These are phyloP conservation scores for Blepharisma stoltei DNA, from an alignment of 73 alveolate genomes.

Conservation along the genomic window DNA sequence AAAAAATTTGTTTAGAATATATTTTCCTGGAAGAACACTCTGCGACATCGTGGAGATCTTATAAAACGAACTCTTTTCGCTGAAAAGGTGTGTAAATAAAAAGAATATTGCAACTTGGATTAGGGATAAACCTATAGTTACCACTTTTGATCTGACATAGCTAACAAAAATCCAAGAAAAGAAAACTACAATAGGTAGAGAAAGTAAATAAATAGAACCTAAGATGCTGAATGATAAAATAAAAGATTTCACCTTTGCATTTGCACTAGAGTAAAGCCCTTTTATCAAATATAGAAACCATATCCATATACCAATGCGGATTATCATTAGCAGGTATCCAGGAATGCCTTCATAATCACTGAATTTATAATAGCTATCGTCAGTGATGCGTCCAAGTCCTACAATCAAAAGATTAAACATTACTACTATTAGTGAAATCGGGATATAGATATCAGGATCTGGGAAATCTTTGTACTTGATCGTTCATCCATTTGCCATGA, in stretches of 20 bases:
- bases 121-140: background rate
- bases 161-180: conserved; percentile 6
- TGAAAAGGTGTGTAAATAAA: conserved; percentile 11
- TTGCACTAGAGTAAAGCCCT: background rate
- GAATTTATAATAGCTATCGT: conserved; percentile 39
- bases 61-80: conserved; percentile 14
- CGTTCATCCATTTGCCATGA: conserved; percentile 47
- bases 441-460: conserved; percentile 36
- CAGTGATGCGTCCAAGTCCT: conserved; percentile 39
- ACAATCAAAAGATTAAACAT: conserved; percentile 40
- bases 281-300: conserved; percentile 23
- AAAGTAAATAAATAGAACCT: conserved; percentile 8
- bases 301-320: background rate
- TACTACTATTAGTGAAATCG: conserved; percentile 30
- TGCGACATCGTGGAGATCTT: conserved; percentile 16
- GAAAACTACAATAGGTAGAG: conserved; percentile 8
- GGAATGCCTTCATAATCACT: conserved; percentile 40
- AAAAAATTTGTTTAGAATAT: too few species aligned
- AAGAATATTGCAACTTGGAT: background rate
- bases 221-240: background rate
- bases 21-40: conserved; percentile 24
- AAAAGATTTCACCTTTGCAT: background rate
- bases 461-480: conserved; percentile 38
- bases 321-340: background rate
- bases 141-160: background rate